These are phyloP conservation scores for Ogataea corticis DNA, from an alignment of 805 yeast species.

Conservation along the genomic window DNA sequence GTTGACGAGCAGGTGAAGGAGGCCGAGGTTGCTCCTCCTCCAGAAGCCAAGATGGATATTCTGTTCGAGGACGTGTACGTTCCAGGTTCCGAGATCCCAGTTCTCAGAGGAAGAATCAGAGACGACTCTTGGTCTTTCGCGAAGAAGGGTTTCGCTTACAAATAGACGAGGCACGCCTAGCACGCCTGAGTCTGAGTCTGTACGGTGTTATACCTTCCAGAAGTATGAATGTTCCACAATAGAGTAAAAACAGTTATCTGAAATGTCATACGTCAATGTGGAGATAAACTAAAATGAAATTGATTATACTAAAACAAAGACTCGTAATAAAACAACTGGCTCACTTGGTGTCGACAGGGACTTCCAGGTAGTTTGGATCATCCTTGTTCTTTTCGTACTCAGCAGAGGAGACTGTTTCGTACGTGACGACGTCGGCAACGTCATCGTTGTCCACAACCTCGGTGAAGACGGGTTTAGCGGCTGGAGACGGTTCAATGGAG, in stretches of 20 bases:
- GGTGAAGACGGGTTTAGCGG: slow-evolving; percentile 32
- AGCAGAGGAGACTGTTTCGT: slow-evolving; percentile 50
- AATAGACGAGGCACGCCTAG: slow-evolving; percentile 21
- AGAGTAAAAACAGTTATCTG: no score
- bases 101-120: slow-evolving; percentile 93
- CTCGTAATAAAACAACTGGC: background rate
- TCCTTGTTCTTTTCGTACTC: slow-evolving; percentile 46
- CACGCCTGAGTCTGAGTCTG: no score
- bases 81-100: slow-evolving; percentile 90
- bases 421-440: slow-evolving; percentile 37
- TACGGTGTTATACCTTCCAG: no score
- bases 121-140: slow-evolving; percentile 81
- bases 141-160: slow-evolving; percentile 41
- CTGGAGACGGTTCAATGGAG: slow-evolving; percentile 18
- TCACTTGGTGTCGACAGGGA: slow-evolving; percentile 22
- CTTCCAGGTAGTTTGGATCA: slow-evolving; percentile 51
- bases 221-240: no score
- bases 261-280: no score
- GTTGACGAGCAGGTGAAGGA: slow-evolving; percentile 93
- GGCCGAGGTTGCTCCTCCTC: slow-evolving; percentile 93
- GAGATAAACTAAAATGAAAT: no score
- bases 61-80: slow-evolving; percentile 96
- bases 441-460: slow-evolving; percentile 31
- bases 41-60: slow-evolving; percentile 92
- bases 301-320: slow-evolving; percentile 9